Conservation (phyloP, 257 asterid species). For the Verbena officinalis region DNA sequence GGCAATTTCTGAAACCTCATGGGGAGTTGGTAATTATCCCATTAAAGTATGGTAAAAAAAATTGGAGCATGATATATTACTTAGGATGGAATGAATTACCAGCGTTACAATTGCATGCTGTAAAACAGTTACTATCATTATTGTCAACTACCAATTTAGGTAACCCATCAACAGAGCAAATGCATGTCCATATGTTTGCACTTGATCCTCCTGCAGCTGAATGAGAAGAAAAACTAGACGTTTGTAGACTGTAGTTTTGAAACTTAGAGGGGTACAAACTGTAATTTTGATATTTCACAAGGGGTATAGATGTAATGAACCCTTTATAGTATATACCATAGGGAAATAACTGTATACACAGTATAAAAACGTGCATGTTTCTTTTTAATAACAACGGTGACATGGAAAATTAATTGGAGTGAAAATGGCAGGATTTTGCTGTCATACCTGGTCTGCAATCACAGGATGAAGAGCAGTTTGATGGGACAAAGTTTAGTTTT, state of each 20-base stretch:
- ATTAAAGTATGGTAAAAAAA: too few relatives aligned
- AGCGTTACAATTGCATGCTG: conserved; percentile 72
- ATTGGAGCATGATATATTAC: too few relatives aligned
- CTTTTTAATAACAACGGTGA: too few relatives aligned
- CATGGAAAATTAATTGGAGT: background rate
- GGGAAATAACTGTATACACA: too few relatives aligned
- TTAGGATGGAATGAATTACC: conserved; percentile 47
- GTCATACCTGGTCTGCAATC: conserved; percentile 75
- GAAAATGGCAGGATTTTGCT: too few relatives aligned
- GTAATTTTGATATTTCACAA: too few relatives aligned
- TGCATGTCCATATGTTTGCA: conserved; percentile 66
- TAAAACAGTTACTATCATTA: conserved; percentile 61
- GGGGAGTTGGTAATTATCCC: too few relatives aligned
- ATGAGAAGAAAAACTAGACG: conserved; percentile 18
- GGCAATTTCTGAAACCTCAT: too few relatives aligned
- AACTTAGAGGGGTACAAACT: too few relatives aligned
- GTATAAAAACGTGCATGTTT: too few relatives aligned
- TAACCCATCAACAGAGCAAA: conserved; percentile 60
- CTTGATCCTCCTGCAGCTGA: conserved; percentile 54
- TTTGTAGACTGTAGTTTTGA: background rate
- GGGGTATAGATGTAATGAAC: too few relatives aligned
- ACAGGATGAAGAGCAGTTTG: conserved; percentile 84
- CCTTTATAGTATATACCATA: too few relatives aligned
- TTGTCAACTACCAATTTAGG: conserved; percentile 60
- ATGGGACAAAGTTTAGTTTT: conserved; percentile 40